Conservation (phyloP, 306 rosid species). For the Prosopis cineraria region DNA sequence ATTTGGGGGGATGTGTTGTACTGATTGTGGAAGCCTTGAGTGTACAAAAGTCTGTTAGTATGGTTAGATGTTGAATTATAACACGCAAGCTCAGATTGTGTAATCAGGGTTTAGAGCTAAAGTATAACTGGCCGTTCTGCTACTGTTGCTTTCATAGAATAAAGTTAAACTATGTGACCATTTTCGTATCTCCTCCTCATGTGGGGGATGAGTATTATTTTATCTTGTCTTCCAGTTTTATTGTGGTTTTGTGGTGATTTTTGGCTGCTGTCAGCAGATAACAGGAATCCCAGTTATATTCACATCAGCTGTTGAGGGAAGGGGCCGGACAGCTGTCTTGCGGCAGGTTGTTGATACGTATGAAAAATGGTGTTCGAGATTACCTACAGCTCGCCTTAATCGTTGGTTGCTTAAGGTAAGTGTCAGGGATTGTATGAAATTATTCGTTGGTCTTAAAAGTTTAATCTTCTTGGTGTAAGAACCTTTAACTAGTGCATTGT, state of each 20-base stretch:
- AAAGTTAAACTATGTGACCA: not conserved
- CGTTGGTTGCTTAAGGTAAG: conserved; percentile 93
- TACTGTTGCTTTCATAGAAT: not conserved
- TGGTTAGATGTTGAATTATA: not conserved
- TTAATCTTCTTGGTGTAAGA: not conserved
- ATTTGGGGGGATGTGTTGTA: not conserved
- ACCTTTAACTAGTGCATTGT: not conserved
- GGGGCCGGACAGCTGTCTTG: conserved; percentile 70
- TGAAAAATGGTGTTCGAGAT: conserved; percentile 85
- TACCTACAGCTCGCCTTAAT: conserved; percentile 87
- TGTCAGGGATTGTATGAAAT: not conserved
- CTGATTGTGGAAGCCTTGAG: not conserved
- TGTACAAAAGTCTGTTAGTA: not conserved
- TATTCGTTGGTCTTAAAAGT: not conserved
- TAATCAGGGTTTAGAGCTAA: not conserved
- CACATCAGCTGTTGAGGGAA: conserved; percentile 89
- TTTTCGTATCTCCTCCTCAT: not conserved
- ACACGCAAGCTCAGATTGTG: not conserved
- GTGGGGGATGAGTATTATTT: conserved; percentile 4
- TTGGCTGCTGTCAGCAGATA: conserved; percentile 54
- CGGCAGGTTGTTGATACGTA: conserved; percentile 72
- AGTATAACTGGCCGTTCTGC: not conserved
- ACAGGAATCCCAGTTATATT: conserved; percentile 92
- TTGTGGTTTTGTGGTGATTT: conserved; percentile 26
- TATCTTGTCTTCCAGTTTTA: not conserved